Evolutionary conservation across 2,329 filamentous ascomycete genomes (phyloP).

Genomic region (Neoarthrinium moseri): DNA sequence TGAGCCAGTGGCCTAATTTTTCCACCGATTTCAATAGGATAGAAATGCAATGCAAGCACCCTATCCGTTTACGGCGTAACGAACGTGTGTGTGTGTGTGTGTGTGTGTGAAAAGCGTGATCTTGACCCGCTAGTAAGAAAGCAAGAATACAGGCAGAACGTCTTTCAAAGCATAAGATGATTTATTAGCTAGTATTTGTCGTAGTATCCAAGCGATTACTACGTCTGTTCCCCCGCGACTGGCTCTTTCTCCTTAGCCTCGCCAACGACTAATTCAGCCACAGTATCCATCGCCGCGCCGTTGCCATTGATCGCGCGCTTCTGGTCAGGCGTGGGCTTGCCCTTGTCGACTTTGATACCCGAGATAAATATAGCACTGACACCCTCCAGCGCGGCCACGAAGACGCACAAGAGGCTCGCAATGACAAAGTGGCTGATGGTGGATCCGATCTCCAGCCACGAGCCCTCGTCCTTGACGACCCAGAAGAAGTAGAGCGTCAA

Average conservation of each 20-base stretch:
- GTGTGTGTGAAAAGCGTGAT: too few relatives aligned
- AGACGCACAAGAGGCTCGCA: constrained; percentile 83
- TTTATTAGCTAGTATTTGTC: too few relatives aligned
- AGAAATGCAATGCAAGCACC: too few relatives aligned
- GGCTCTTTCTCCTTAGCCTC: constrained; percentile 8
- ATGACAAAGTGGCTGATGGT: constrained; percentile 96
- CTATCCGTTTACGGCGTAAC: too few relatives aligned
- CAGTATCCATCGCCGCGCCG: constrained; percentile 11
- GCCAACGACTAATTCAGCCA: constrained; percentile 11
- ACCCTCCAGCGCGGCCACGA: constrained; percentile 84
- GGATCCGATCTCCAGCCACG: constrained; percentile 95
- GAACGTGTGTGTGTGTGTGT: too few relatives aligned
- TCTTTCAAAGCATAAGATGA: too few relatives aligned
- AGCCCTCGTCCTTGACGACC: constrained; percentile 94
- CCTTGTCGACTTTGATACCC: constrained; percentile 66
- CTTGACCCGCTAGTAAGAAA: too few relatives aligned
- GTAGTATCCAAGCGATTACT: too few relatives aligned
- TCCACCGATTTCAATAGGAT: too few relatives aligned
- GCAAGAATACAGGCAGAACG: too few relatives aligned
- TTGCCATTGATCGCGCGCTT: neutral
- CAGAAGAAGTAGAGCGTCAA: constrained; percentile 97
- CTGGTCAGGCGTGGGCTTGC: neutral
- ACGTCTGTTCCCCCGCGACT: too few relatives aligned
- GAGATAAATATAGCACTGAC: constrained; percentile 80
- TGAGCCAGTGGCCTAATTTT: too few relatives aligned